Evolutionary conservation across 176 grass and related monocot genomes (phyloP).

Genomic region (Thalia dealbata): DNA sequence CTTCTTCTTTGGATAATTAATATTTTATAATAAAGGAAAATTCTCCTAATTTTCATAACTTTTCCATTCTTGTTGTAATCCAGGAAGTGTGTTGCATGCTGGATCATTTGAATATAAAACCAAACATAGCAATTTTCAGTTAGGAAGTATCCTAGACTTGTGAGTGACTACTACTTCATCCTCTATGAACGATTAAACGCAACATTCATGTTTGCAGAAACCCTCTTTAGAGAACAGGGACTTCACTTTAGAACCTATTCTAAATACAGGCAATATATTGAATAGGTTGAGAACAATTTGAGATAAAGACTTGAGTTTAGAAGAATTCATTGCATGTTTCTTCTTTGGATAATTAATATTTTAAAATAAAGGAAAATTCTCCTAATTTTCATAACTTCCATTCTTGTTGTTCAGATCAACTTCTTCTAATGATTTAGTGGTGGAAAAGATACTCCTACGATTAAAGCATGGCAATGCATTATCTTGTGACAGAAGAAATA

Average conservation of each 20-base stretch:
- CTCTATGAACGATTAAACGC: no score
- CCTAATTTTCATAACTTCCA: neutral
- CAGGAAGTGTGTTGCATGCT: neutral
- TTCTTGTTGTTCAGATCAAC: neutral
- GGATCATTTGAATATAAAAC: neutral
- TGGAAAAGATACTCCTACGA: neutral
- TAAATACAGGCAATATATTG: neutral
- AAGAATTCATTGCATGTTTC: neutral
- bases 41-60: no score
- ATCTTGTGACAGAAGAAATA: neutral
- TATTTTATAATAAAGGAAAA: neutral
- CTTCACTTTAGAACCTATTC: neutral
- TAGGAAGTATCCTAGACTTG: neutral
- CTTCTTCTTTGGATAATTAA: neutral
- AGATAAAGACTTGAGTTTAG: neutral
- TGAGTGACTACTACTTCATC: no score
- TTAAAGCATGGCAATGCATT: neutral
- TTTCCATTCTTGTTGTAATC: neutral
- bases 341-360: neutral
- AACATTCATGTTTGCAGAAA: no score
- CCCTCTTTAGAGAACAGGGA: neutral
- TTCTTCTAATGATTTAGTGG: neutral
- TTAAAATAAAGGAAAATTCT: neutral
- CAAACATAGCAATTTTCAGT: neutral
- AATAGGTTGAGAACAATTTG: neutral